These are phyloP conservation scores for Acanthamoeba sp. DNA, from an alignment of 208 protist species.

Conservation along the genomic window DNA sequence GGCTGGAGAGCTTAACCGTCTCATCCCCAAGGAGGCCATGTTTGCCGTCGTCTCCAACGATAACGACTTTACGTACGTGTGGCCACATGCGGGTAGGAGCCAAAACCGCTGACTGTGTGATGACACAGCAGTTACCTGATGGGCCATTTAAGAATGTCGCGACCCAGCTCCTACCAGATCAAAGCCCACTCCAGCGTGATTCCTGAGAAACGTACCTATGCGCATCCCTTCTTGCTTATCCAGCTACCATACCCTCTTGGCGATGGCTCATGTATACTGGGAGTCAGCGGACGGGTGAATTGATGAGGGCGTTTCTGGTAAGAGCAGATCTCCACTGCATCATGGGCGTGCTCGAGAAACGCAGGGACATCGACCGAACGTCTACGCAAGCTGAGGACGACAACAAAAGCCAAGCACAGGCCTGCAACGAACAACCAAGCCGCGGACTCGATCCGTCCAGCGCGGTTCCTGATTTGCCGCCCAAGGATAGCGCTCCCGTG, in stretches of 20 bases:
- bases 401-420: too few species aligned
- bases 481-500: too few species aligned
- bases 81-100: background rate
- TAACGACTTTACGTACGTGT: background rate
- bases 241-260: background rate
- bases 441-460: too few species aligned
- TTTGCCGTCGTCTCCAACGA: conserved; percentile 45
- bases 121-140: background rate
- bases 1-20: background rate
- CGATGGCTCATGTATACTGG: too few species aligned
- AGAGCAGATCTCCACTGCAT: background rate
- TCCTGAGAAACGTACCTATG: background rate
- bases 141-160: background rate
- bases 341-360: background rate
- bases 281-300: too few species aligned
- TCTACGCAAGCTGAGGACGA: too few species aligned
- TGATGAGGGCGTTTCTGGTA: background rate
- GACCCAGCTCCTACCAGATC: conserved; percentile 11
- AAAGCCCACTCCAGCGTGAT: background rate
- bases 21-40: background rate
- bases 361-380: background rate
- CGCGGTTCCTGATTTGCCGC: too few species aligned
- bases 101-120: background rate
- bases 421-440: too few species aligned
- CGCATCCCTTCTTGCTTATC: background rate